Base-by-base conservation (phyloP, 306 rosid species). In the Arachis stenosperma region DNA sequence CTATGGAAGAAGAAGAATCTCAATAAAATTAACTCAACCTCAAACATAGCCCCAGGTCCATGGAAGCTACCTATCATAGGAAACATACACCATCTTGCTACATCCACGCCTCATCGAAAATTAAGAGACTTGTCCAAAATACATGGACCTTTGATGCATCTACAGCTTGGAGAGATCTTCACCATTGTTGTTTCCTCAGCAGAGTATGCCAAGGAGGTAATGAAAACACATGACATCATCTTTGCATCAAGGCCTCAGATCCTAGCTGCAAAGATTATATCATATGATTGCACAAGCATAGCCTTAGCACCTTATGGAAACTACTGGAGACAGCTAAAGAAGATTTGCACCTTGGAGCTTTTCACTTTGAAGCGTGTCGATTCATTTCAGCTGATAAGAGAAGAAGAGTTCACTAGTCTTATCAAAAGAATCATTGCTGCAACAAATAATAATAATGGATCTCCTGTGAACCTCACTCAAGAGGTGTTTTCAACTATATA, bases 111-210 rank as follows among this genome's bases (percentile, higher is more conserved):
- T 72, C 71, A 86, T 52, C 29, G 22, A 13, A 42, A 67, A 37
- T 40, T 83, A 41, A 69, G 79, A 58, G 83, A 78, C 41, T 9
- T 80, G 51, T 79, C 85, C 48, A 71, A 46, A 51, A 60, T 27
- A 22, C 50, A 76, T 69, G 81, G 81, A 60, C 81, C 70, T 6
- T 61, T 76, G 29, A 76, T 69, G 70, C 81, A 41, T 55, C 50
- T 76, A 2, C 69, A 76, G 57, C 74, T 76, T 48, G 80, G 80
- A 37, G 74, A 58, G 9, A 6, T 78, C 9, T 27, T 33, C 52
- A 5, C 60, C 43, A 6, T 83, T n/a, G 66, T 83, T 30, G 83
- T 80, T 63, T 86, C 90, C 3, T 83, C 87, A 7, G 44, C 90
- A 36, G 73, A 71, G 40, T 42, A 30, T 42, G 85, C 66, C 6